These are phyloP conservation scores for Aurinia saxatilis DNA, from an alignment of 345 rosid genomes.

Conservation along the genomic window DNA sequence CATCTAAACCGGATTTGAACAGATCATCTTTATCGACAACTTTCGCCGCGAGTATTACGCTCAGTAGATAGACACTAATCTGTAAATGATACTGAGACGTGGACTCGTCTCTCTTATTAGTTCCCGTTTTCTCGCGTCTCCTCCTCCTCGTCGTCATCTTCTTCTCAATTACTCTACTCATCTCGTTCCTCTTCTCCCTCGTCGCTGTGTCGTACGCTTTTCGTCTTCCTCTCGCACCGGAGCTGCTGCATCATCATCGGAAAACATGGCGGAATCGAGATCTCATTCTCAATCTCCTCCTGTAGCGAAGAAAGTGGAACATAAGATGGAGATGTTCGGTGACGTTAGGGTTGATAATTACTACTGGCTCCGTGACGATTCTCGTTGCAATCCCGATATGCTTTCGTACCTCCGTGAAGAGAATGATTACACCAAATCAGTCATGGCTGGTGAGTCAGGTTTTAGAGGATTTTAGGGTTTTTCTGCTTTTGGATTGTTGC, in stretches of 20 bases:
- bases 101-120: slow-evolving; percentile 5
- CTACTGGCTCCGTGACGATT: slow-evolving; percentile 96
- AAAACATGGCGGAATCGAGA: slow-evolving; percentile 24
- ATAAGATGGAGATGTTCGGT: slow-evolving; percentile 70
- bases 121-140: not conserved
- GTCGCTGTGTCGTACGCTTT: not conserved
- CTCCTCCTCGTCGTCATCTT: not conserved
- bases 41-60: not conserved
- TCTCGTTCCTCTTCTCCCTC: not conserved
- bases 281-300: slow-evolving; percentile 51
- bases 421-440: slow-evolving; percentile 47
- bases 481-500: not conserved
- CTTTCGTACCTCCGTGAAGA: slow-evolving; percentile 61
- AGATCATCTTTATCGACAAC: not conserved
- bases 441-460: slow-evolving; percentile 50
- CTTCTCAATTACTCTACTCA: slow-evolving; percentile 9
- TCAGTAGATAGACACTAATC: not conserved
- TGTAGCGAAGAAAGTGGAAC: slow-evolving; percentile 71
- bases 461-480: not conserved
- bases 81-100: slow-evolving; percentile 9
- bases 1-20: not conserved
- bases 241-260: not conserved
- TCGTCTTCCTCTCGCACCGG: not conserved
- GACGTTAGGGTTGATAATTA: slow-evolving; percentile 71
- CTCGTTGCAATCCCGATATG: slow-evolving; percentile 59